A percentile compares a stretch with the other conserved stretches of the same genome.
These are phyloP conservation scores for Cordyceps cateniannulata DNA, from an alignment of 2,329 filamentous ascomycete species.

Conservation along the genomic window DNA sequence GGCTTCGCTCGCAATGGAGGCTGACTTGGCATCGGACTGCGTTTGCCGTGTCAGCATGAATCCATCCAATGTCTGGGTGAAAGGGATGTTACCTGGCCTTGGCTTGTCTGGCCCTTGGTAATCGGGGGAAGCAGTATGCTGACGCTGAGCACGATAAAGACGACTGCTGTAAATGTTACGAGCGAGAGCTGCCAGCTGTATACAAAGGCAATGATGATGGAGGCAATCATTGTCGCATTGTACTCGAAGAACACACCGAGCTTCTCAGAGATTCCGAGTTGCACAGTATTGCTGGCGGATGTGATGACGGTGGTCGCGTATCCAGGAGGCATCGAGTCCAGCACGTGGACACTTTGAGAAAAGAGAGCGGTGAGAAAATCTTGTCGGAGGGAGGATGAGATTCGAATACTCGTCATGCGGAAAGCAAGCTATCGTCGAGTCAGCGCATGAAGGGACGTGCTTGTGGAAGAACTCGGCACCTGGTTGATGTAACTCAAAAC, in stretches of 20 bases:
- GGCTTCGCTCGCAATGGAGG: slow-evolving; percentile 54
- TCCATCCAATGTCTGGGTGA: not conserved
- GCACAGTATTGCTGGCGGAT: slow-evolving; percentile 55
- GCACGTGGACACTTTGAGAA: slow-evolving; percentile 57
- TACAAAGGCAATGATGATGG: slow-evolving; percentile 49
- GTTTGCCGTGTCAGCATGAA: not conserved
- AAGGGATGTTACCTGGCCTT: slow-evolving; percentile 31
- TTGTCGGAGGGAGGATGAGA: slow-evolving; percentile 55
- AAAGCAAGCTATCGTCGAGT: slow-evolving; percentile 43
- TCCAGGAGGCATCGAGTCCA: slow-evolving; percentile 59
- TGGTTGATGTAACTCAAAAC: slow-evolving; percentile 57
- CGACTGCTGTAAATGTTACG: slow-evolving; percentile 48
- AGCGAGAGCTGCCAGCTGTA: slow-evolving; percentile 55
- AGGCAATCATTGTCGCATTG: slow-evolving; percentile 42
- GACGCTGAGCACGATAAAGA: slow-evolving; percentile 48
- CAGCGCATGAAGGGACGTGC: not conserved
- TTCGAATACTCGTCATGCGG: slow-evolving; percentile 54
- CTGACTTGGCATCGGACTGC: slow-evolving; percentile 37
- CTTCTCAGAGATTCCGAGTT: slow-evolving; percentile 59
- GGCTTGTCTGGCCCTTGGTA: slow-evolving; percentile 43
- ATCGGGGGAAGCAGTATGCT: slow-evolving; percentile 47
- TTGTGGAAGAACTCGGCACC: slow-evolving; percentile 20
- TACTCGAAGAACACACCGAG: slow-evolving; percentile 54
- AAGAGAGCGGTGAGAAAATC: slow-evolving; percentile 60
- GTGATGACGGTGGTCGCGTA: slow-evolving; percentile 58